Evolutionary conservation across 2,329 filamentous ascomycete species (phyloP).

Genomic region (Knoxdaviesia capensis): DNA sequence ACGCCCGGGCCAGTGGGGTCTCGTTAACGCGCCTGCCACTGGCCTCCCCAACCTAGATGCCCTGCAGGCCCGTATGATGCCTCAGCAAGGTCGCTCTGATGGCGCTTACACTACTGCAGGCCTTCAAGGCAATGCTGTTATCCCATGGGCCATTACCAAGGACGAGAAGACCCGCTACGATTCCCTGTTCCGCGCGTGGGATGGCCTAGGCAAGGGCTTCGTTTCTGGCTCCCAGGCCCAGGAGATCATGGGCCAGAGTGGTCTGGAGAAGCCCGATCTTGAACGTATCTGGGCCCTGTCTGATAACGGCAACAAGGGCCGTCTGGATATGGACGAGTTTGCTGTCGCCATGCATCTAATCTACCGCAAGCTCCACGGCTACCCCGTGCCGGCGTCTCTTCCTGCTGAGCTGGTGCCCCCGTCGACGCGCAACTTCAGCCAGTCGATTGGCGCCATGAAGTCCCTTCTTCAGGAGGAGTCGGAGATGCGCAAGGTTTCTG

Average conservation of each 20-base stretch:
- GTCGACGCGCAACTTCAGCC: conserved; percentile 80
- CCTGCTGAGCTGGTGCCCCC: conserved; percentile 87
- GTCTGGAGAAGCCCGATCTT: conserved; percentile 72
- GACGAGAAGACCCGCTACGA: conserved; percentile 97
- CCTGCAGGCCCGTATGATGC: conserved; percentile 89
- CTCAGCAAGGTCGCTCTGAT: conserved; percentile 75
- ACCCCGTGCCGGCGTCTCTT: conserved; percentile 70
- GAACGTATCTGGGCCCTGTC: conserved; percentile 90
- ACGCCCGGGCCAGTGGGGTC: conserved; percentile 86
- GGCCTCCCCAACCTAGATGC: conserved; percentile 89
- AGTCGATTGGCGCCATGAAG: conserved; percentile 86
- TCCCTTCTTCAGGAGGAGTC: conserved; percentile 77
- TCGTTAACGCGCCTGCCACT: conserved; percentile 79
- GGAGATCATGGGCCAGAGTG: conserved; percentile 93
- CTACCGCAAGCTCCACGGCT: conserved; percentile 90
- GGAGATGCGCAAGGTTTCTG: conserved; percentile 70
- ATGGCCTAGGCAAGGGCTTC: conserved; percentile 80
- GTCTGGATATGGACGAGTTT: conserved; percentile 90
- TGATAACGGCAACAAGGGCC: conserved; percentile 83
- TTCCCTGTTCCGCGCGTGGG: conserved; percentile 87
- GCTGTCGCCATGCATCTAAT: conserved; percentile 98
- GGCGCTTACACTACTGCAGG: conserved; percentile 69
- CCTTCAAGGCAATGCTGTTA: conserved; percentile 79
- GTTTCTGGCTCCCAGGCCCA: conserved; percentile 85
- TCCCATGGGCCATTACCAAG: conserved; percentile 97